Evolutionary conservation across 495 filamentous ascomycete genomes (phyloP), one percentile per base, ranked within the genome.

Genomic region (Immersiella caudata): DNA sequence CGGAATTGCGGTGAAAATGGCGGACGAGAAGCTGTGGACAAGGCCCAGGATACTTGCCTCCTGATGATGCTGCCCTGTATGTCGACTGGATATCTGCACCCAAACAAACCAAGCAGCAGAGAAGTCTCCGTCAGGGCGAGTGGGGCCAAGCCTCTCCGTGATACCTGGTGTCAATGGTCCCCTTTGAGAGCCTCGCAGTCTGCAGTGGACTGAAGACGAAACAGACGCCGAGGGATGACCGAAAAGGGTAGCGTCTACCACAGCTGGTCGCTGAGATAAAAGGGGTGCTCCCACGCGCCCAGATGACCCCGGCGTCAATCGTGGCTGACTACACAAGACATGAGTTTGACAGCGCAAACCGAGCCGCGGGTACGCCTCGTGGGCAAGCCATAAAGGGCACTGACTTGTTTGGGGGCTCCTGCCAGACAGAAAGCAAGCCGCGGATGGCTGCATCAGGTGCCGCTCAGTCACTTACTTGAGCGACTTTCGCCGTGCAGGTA

Each of bases 381-480:
- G 51, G 52, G 35, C 69, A 71, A 65, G 51, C 78, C 77, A 77
- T 75, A 78, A 79, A 80, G 74, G 81, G 80, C 77, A 73, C 64
- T 70, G 74, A 77, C 73, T 78, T 83, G 81, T 78, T 82, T 80
- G 74, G 71, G 64, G 73, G 67, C 68, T 70, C 78, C 79, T 46
- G 40, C 40, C 79, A 80, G 78, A 78, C 76, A 80, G 74, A 79
- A 75, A 74, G 72, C 69, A 77, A 75, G 68, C 72, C 69, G 68
- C 81, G 80, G 81, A 73, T 79, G 74, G 79, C 81, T 85, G 82
- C 82, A 84, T 79, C 76, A 80, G 74, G 77, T 83, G 80, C 77
- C 79, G 74, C 78, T 69, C 68, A 76, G 74, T 72, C 73, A 71
- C 70, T 71, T 77, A 67, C 59, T 68, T 75, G 68, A 73, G 64